Evolutionary conservation across 2,329 filamentous ascomycete genomes (phyloP).

Genomic region (Sclerotiophoma versabilis): DNA sequence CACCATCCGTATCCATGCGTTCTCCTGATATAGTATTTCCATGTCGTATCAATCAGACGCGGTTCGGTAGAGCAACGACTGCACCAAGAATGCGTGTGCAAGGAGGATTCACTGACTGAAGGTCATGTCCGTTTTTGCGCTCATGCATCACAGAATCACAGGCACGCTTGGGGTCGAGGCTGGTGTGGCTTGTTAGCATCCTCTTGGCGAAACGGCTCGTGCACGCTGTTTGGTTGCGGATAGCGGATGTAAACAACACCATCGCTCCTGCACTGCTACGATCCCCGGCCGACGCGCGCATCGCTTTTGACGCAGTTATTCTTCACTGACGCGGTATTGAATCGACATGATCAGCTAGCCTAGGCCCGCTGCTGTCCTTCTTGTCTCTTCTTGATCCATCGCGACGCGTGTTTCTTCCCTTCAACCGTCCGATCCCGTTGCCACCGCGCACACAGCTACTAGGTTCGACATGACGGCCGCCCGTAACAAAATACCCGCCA

Average conservation of each 20-base stretch:
- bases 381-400: constrained; percentile 22
- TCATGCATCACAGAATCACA: background rate
- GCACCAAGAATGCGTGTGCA: too few species aligned
- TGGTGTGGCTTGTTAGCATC: background rate
- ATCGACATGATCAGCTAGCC: constrained; percentile 32
- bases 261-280: constrained; percentile 20
- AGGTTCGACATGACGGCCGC: constrained; percentile 40
- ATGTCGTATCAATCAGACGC: too few species aligned
- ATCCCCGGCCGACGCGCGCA: constrained; percentile 23
- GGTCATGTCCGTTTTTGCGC: too few species aligned
- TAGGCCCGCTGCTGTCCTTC: constrained; percentile 4
- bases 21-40: too few species aligned
- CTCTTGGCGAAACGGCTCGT: background rate
- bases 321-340: constrained; percentile 17
- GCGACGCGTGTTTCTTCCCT: constrained; percentile 34
- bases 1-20: too few species aligned
- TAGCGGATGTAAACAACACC: constrained; percentile 17
- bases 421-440: background rate
- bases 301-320: constrained; percentile 16
- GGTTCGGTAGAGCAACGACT: too few species aligned
- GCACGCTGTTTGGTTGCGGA: constrained; percentile 11
- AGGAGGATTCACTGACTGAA: too few species aligned
- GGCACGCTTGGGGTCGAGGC: background rate
- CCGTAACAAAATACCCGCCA: constrained; percentile 56
- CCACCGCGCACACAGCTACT: constrained; percentile 9